Base-by-base conservation (phyloP, 2,329 filamentous ascomycete species). In the Aspergillus candidus region DNA sequence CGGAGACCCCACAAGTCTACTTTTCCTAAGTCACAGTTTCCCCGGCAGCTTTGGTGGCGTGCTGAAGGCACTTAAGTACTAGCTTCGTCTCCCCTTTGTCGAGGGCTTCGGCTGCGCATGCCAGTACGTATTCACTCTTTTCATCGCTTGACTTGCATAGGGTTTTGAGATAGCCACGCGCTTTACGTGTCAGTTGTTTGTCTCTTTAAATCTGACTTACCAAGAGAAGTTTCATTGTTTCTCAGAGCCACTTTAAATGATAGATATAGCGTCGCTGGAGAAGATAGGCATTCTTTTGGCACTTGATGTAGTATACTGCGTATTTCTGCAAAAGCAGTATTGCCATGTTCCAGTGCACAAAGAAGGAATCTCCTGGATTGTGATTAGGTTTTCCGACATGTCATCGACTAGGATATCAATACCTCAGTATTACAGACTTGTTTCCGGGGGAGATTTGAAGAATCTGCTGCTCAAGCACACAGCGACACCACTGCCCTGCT, bases 41-140 rank as follows among this genome's bases (percentile, higher is more conserved):
- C 17, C 79, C 70, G 46, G 75, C 73, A 41, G 74, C 77, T 22
- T 79, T 72, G 11, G 85, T 67, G 1, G 88, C 70, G 46, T 75
- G 72, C 51, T 79, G 77, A 37, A 90, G 61, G 10, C 78, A 76
- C 27, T 72, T 62, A 11, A 83, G 67, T 2, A 82, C 78, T 50
- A 83, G 79, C 0, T 70, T 50, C 40, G 76, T 81, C 48, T 88
- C 78, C 0, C 81, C 79, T 1, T 71, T 70, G 49, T 80, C 72
- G 39, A 89, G 82, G 3, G 88, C 84, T 61, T 94, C 88, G 22
- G 88, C 69, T 15, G 88, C 79, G 55, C 89, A 95, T 1, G 88
- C 86, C 51, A 90, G 88, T 1, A 96, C 71, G 35, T 88, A 78
- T 11, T 80, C 79, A 14, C 73, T 70, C 30, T 82, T 76, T 15